Base-by-base conservation (phyloP, 202 grass and related monocot genomes). In the Brachypodium distachyon region DNA sequence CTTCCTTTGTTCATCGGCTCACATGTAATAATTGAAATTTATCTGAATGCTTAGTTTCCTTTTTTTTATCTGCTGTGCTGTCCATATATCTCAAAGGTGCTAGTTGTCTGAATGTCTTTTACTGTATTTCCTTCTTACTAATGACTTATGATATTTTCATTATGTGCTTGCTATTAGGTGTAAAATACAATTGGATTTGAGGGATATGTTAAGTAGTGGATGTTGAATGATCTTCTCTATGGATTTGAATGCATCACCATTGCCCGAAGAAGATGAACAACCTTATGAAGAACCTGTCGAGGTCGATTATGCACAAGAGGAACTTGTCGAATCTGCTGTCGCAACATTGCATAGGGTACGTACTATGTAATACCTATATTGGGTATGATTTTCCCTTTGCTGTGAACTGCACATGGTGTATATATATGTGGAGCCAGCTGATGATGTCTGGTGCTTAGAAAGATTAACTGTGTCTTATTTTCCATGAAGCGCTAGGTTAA, bases 171-270 rank as follows among this genome's bases (percentile, higher is more conserved):
- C 62, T 71, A 2, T 60, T 41, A 85, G 86, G 77, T 81, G 64
- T 26, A 51, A 51, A 33, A 81, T 33, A 64, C 64, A 43, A 34
- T 11, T 39, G 17, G 16, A 37, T 36, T 33, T 36, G 8, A 39
- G 17, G 74, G 40, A 72, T 81, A 66, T 85, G 85, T 89, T 82
- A 79, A 87, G 61, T 84, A 89, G 87, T n/a, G 34, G 34, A 40
- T 56, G 66, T 72, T 73, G 58, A 36, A 89, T 89, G 87, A 81
- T 73, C 77, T 81, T 85, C 65, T 72, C 77, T 29, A 96, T 99
- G 96, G 96, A 99, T 86, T 85, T 99, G 48, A 99, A 96, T 5
- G 96, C 92, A 27, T 99, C 92, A 4, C 96, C 96, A 12, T 84
- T 96, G 64, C 96, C 96, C 13, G 96, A 99, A 34, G 96, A 99